Conservation (phyloP, 768 basidiomycete species). For the Lyophyllum decastes region DNA sequence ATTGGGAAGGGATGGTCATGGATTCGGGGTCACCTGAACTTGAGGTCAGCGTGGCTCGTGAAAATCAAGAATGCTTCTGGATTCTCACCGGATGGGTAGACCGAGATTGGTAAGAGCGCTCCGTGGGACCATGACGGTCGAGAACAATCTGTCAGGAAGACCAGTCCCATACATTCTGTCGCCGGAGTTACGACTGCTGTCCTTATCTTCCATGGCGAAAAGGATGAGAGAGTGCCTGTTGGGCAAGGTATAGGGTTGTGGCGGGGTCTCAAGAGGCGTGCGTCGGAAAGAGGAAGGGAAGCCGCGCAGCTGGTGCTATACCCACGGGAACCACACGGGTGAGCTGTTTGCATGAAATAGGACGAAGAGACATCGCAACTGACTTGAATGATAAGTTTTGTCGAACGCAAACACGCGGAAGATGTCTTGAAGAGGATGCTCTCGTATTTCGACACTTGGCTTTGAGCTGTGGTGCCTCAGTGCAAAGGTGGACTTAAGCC, state of each 20-base stretch:
- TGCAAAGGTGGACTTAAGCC: neutral
- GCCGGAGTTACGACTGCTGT: conserved; percentile 45
- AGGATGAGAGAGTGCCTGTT: conserved; percentile 51
- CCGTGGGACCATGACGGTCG: conserved; percentile 30
- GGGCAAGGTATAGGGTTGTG: conserved; percentile 35
- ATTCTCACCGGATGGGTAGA: conserved; percentile 16
- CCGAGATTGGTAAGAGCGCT: conserved; percentile 28
- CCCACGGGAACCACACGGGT: conserved; percentile 38
- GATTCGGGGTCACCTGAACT: conserved; percentile 36
- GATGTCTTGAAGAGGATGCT: conserved; percentile 30
- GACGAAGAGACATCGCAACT: neutral
- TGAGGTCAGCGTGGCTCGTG: conserved; percentile 23
- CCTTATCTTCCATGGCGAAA: conserved; percentile 50
- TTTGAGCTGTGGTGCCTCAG: conserved; percentile 2
- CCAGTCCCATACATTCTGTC: conserved; percentile 35
- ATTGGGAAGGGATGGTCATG: conserved; percentile 40
- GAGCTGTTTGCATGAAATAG: conserved; percentile 6
- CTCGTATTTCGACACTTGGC: conserved; percentile 26
- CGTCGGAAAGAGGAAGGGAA: conserved; percentile 27
- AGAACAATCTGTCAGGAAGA: conserved; percentile 19
- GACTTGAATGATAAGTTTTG: conserved; percentile 22
- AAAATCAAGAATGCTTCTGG: conserved; percentile 3
- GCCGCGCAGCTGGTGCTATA: conserved; percentile 32
- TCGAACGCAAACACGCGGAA: conserved; percentile 32
- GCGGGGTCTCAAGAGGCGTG: conserved; percentile 32